These are phyloP conservation scores for Kluyveromyces aestuarii DNA, from an alignment of 805 yeast genomes.

Conservation along the genomic window DNA sequence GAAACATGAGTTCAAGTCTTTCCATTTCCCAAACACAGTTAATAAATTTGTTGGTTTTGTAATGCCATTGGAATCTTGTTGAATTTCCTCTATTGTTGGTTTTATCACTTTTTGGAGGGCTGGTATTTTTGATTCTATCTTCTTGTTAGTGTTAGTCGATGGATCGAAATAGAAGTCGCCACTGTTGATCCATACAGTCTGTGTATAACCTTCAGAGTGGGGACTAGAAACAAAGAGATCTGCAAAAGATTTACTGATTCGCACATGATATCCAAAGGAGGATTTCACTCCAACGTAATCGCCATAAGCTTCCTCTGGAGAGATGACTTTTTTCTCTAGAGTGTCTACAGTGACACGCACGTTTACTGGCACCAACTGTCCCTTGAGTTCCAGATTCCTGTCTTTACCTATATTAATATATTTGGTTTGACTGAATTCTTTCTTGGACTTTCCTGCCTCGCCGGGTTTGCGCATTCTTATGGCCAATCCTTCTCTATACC, in stretches of 20 bases:
- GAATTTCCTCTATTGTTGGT: constrained; percentile 10
- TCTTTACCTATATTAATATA: constrained; percentile 69
- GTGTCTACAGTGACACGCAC: constrained; percentile 77
- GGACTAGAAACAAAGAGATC: constrained; percentile 64
- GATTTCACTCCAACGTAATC: constrained; percentile 51
- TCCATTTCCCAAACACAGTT: constrained; percentile 56
- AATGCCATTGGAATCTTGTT: constrained; percentile 13
- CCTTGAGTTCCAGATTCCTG: constrained; percentile 46
- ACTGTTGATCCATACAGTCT: constrained; percentile 54
- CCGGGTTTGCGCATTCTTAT: constrained; percentile 33
- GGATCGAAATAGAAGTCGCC: constrained; percentile 49
- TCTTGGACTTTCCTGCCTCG: constrained; percentile 30
- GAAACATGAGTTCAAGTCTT: constrained; percentile 47
- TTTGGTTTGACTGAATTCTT: constrained; percentile 52
- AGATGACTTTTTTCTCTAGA: constrained; percentile 50
- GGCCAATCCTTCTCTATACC: constrained; percentile 53
- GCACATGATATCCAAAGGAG: constrained; percentile 64
- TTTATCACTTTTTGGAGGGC: constrained; percentile 21
- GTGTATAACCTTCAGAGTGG: constrained; percentile 58
- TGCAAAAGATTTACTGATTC: constrained; percentile 54
- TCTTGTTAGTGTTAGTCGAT: constrained; percentile 15
- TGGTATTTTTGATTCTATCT: constrained; percentile 16
- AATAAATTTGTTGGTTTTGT: constrained; percentile 30
- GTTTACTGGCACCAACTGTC: constrained; percentile 60
- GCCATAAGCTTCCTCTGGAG: constrained; percentile 59